A percentile compares a stretch with the other conserved stretches of the same genome.
Evolutionary conservation across 495 filamentous ascomycete genomes (phyloP).

Genomic region (Neurospora tetrasperma): DNA sequence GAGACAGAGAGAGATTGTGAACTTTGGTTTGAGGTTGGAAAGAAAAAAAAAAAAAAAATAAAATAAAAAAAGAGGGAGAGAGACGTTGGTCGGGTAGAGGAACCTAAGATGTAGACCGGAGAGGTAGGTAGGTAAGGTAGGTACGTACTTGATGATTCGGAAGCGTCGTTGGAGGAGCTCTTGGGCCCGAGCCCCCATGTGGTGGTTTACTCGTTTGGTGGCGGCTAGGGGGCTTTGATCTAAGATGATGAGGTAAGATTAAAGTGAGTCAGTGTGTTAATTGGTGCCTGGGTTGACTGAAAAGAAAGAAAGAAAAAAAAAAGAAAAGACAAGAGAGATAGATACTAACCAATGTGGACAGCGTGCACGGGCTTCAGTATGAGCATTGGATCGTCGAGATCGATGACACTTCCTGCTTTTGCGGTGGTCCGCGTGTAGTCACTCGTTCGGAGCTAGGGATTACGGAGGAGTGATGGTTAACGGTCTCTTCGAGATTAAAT

Average conservation of each 20-base stretch:
- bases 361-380: not conserved
- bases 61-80: not conserved
- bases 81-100: not conserved
- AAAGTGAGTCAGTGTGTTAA: not conserved
- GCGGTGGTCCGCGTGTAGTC: not conserved
- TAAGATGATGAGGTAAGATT: not conserved
- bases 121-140: no score
- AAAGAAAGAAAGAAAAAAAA: not conserved
- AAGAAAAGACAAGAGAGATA: no score
- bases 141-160: constrained; percentile 7
- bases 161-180: not conserved
- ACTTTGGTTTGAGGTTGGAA: not conserved
- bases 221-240: constrained; percentile 2
- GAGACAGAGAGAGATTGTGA: not conserved
- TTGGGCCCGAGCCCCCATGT: not conserved
- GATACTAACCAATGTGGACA: constrained; percentile 1
- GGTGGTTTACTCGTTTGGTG: not conserved
- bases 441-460: constrained; percentile 1
- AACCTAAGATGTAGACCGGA: no score
- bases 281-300: not conserved
- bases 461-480: not conserved
- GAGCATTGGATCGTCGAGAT: constrained; percentile 1
- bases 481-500: not conserved
- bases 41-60: no score
- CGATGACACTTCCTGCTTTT: not conserved